A percentile compares a stretch with the other conserved stretches of the same genome.
These are phyloP conservation scores for Aspergillus costaricaensis DNA, from an alignment of 2,329 filamentous ascomycete species.

Conservation along the genomic window DNA sequence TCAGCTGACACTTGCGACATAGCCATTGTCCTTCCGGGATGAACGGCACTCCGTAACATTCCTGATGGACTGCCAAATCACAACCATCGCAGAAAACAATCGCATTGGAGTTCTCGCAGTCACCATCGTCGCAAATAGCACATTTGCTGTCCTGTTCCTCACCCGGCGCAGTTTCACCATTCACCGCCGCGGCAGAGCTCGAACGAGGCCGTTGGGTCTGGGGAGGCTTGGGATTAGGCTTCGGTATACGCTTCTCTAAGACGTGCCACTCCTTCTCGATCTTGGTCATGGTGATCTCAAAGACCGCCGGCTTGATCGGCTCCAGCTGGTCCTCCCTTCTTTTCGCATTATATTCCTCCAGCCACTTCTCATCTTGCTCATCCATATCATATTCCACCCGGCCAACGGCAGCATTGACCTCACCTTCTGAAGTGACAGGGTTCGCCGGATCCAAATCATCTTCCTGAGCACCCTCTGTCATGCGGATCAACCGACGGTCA, in stretches of 20 bases:
- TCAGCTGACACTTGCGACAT: conserved; percentile 93
- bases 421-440: conserved; percentile 60
- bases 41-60: conserved; percentile 98
- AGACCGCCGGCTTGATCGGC: conserved; percentile 85
- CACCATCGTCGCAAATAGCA: conserved; percentile 97
- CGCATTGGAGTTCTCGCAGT: conserved; percentile 98
- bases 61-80: conserved; percentile 95
- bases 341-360: conserved; percentile 78
- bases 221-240: conserved; percentile 92
- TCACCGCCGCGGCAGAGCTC: conserved; percentile 91
- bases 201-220: conserved; percentile 92
- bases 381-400: conserved; percentile 99
- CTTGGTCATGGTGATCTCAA: conserved; percentile 97
- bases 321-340: conserved; percentile 74
- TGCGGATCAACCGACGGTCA: conserved; percentile 67
- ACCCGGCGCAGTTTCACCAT: conserved; percentile 80
- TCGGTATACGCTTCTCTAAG: conserved; percentile 93
- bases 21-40: conserved; percentile 99
- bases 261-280: conserved; percentile 99
- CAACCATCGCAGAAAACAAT: conserved; percentile 99
- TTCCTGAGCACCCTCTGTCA: conserved; percentile 63
- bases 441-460: conserved; percentile 63
- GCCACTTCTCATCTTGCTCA: conserved; percentile 96
- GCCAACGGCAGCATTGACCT: conserved; percentile 63
- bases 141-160: conserved; percentile 98